Conservation (phyloP, 2,329 filamentous ascomycete genomes). For the Pseudogymnoascus sp. region DNA sequence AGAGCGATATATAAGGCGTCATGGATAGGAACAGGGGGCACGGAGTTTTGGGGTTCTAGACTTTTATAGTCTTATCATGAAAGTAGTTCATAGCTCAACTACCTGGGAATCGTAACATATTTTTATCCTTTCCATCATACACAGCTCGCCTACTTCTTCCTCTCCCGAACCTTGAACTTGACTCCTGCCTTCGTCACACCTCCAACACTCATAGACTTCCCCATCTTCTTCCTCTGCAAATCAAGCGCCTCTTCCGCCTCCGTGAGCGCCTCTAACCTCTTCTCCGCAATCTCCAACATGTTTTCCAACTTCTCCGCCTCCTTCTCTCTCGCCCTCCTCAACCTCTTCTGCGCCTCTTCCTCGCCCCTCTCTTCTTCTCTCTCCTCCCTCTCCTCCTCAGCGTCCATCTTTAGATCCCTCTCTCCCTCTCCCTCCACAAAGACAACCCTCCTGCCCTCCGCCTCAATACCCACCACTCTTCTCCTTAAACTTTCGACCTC, state of each 20-base stretch:
- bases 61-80: not conserved
- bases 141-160: constrained; percentile 41
- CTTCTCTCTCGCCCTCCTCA: constrained; percentile 37
- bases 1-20: not conserved
- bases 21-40: not conserved
- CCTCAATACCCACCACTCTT: constrained; percentile 37
- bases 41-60: not conserved
- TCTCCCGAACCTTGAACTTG: constrained; percentile 55
- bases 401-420: constrained; percentile 15
- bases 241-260: constrained; percentile 51
- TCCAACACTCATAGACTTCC: constrained; percentile 55
- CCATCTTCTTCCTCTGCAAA: constrained; percentile 55
- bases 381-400: constrained; percentile 15
- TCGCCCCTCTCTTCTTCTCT: constrained; percentile 22
- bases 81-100: not conserved
- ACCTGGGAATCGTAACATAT: not conserved
- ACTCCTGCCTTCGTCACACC: constrained; percentile 53
- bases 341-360: constrained; percentile 25
- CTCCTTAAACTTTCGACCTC: constrained; percentile 51
- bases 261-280: constrained; percentile 48
- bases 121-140: not conserved
- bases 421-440: constrained; percentile 29
- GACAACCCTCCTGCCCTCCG: constrained; percentile 29
- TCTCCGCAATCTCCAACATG: constrained; percentile 43
- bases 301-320: constrained; percentile 43